phyloP scores from a whole-genome alignment of 1,284 basidiomycete genomes.

The Coniferiporia weirii region DNA sequence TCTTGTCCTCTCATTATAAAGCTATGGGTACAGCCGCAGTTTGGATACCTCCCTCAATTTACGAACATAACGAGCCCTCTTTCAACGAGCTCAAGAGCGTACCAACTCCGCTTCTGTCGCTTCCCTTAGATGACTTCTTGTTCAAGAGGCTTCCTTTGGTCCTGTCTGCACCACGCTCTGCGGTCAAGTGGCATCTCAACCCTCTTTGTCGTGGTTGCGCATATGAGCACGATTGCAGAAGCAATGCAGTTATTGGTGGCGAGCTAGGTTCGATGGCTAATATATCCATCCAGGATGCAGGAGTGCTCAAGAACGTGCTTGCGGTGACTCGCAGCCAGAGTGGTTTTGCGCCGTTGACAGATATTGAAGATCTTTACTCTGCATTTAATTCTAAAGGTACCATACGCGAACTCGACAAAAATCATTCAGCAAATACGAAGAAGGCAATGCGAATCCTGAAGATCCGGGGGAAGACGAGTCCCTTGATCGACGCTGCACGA shows the following conservation, averaged over 20 bases:
- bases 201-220: conserved; percentile 40
- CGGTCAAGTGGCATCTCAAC: conserved; percentile 43
- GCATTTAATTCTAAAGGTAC: conserved; percentile 38
- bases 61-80: conserved; percentile 29
- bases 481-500: conserved; percentile 36
- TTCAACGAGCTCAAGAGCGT: conserved; percentile 36
- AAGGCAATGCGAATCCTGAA: conserved; percentile 38
- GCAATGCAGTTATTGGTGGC: conserved; percentile 31
- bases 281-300: conserved; percentile 37
- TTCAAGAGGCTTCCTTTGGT: conserved; percentile 38
- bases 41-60: conserved; percentile 40
- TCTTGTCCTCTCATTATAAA: conserved; percentile 31
- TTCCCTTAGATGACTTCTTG: conserved; percentile 32
- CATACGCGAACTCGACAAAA: conserved; percentile 36
- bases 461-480: conserved; percentile 25
- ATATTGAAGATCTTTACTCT: conserved; percentile 28
- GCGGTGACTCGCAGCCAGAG: conserved; percentile 24
- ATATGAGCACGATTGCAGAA: conserved; percentile 34
- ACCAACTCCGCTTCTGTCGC: conserved; percentile 15
- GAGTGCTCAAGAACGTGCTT: conserved; percentile 33
- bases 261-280: conserved; percentile 41
- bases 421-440: conserved; percentile 40
- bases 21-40: conserved; percentile 33
- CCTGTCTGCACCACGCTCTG: conserved; percentile 28
- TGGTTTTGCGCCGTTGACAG: conserved; percentile 18